Base-by-base conservation (phyloP, 306 rosid species). In the Cucurbita ficifolia region DNA sequence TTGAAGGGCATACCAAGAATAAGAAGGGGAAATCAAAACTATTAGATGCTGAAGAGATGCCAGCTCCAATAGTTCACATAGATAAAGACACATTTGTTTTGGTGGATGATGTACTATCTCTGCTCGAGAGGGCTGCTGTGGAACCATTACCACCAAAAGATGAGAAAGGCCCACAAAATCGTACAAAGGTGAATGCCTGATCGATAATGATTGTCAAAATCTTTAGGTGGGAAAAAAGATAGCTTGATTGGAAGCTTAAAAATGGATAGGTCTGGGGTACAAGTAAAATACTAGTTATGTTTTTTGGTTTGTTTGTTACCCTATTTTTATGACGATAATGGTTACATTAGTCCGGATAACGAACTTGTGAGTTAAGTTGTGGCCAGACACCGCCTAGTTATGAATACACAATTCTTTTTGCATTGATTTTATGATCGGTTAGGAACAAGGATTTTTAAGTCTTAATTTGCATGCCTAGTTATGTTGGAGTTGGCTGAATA, bases 81-180 rank as follows among this genome's bases (percentile, higher is more conserved):
- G 99, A 95, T 84, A 95, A 95, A 75, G 97, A 89, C 59, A 84
- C 79, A 80, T 91, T 95, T 86, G 90, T 91, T 68, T 81, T 95
- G 79, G 96, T 85, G 82, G 99, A 95, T 82, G 99, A 95, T 83
- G 92, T 95, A 53, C 74, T 95, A 39, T 72, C 77, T 50, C 83
- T 95, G 53, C 96, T 95, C 78, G 97, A 91, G 88, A 91, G 97
- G 86, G 97, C 96, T 79, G 89, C 99, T 45, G 33, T 88, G 83
- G 99, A 95, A 81, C 97, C 97, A 35, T 88, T 95, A 71, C 97
- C 99, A 82, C 96, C 99, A 10, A 95, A 95, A 84, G 99, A 95
- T 72, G 99, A 95, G 85, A 95, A 95, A 88, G 97, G 96, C 85
- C 99, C 99, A 79, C 99, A 95, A 80, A 95, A 95, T 77, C 99